Evolutionary conservation across 257 asterid species (phyloP).

Genomic region (Paulownia fortunei): DNA sequence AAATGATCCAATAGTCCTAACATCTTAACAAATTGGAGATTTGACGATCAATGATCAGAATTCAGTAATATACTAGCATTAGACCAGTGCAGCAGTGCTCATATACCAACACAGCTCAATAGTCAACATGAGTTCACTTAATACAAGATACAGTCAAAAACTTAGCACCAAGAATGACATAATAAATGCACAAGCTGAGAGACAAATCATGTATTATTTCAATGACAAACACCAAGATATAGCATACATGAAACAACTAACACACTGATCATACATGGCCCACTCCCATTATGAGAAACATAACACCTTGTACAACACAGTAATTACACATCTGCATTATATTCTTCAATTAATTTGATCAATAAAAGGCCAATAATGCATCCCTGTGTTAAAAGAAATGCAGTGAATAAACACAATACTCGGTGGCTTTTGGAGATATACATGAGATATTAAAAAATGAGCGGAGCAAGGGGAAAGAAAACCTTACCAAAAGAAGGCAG

Average conservation of each 20-base stretch:
- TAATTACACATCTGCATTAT: neutral
- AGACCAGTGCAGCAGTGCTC: neutral
- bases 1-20: neutral
- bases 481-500: constrained; percentile 57
- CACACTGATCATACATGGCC: neutral
- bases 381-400: neutral
- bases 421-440: neutral
- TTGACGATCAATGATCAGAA: neutral
- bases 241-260: neutral
- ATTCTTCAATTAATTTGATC: neutral
- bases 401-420: neutral
- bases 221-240: neutral
- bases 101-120: neutral
- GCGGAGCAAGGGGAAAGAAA: constrained; percentile 11
- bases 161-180: neutral
- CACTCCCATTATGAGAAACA: neutral
- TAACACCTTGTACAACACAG: neutral
- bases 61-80: neutral
- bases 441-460: neutral
- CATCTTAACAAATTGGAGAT: neutral
- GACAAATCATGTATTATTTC: neutral
- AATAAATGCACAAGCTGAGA: neutral
- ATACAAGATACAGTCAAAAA: neutral
- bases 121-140: neutral
- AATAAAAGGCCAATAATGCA: neutral